Conservation (phyloP, 108 stramenopile species). For the Fistulifera solaris region DNA sequence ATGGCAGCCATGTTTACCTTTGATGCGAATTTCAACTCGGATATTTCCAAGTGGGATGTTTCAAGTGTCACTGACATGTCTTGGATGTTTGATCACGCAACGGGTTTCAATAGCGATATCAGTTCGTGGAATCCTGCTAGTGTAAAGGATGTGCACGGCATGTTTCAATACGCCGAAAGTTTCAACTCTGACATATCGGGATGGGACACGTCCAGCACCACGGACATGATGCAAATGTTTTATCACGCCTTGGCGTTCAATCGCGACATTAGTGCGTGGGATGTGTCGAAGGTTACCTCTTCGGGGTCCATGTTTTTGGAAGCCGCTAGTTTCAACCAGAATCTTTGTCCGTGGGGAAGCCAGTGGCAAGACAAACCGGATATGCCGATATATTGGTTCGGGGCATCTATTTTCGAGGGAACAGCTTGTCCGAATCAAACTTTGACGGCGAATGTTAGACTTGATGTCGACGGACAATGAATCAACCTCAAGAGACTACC, state of each 20-base stretch:
- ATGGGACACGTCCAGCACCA: conserved; percentile 4
- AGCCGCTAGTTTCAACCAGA: conserved; percentile 16
- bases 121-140: conserved; percentile 16
- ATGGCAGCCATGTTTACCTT: conserved; percentile 25
- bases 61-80: conserved; percentile 22
- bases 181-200: conserved; percentile 15
- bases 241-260: neutral
- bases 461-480: too few relatives aligned
- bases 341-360: conserved; percentile 14
- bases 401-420: too few relatives aligned
- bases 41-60: conserved; percentile 12
- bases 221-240: conserved; percentile 17
- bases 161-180: conserved; percentile 21
- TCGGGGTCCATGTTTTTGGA: neutral
- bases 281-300: neutral
- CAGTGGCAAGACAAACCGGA: too few relatives aligned
- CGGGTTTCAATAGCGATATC: conserved; percentile 20
- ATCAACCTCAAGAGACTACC: too few relatives aligned
- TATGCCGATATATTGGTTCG: too few relatives aligned
- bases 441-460: too few relatives aligned
- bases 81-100: conserved; percentile 21
- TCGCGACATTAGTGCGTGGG: neutral
- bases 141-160: conserved; percentile 12
- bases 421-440: too few relatives aligned
- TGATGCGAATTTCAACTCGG: neutral